A percentile compares a stretch with the other conserved stretches of the same genome.
These are phyloP conservation scores for Thecaphora frezii DNA, from an alignment of 1,284 basidiomycete genomes.

Conservation along the genomic window DNA sequence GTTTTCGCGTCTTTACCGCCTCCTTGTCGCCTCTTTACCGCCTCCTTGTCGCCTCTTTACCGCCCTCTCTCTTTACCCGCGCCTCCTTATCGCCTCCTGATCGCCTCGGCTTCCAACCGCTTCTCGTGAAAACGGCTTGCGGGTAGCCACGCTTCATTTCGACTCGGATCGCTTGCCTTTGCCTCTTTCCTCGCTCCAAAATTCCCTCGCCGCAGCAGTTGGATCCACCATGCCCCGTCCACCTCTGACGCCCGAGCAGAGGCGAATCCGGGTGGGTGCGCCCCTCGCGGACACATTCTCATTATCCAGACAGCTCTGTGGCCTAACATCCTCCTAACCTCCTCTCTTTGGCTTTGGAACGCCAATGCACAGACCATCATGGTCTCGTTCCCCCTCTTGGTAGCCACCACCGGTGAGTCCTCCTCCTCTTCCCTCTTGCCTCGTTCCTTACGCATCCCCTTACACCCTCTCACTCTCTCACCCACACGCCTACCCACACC, in stretches of 20 bases:
- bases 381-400: slow-evolving; percentile 30
- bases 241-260: slow-evolving; percentile 31
- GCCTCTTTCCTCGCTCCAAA: neutral
- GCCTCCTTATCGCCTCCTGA: no score
- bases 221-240: slow-evolving; percentile 8
- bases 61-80: no score
- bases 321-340: neutral
- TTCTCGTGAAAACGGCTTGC: no score
- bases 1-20: neutral
- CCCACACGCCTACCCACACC: no score
- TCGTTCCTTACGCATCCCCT: no score
- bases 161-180: no score
- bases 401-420: slow-evolving; percentile 16
- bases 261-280: slow-evolving; percentile 28
- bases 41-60: no score
- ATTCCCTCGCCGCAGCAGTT: no score
- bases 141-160: no score
- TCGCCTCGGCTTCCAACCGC: no score
- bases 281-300: neutral
- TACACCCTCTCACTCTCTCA: neutral
- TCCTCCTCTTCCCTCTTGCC: neutral
- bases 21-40: no score
- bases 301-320: no score
- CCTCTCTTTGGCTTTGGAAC: neutral
- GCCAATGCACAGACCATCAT: slow-evolving; percentile 31